Conservation (phyloP, 164 flowering plant species). For the Vitis rotundifolia region DNA sequence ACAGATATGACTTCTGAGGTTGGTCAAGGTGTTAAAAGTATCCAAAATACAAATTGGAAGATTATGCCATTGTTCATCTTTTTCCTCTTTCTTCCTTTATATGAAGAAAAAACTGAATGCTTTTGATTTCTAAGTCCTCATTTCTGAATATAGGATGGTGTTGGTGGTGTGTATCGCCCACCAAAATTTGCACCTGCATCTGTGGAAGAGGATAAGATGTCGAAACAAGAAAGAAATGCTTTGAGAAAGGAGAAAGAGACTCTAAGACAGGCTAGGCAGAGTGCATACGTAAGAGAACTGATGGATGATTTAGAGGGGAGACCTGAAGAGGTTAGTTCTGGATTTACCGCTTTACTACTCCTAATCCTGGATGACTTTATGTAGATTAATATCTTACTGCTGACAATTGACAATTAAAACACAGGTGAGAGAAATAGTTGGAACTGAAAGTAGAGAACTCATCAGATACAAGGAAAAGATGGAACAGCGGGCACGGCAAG, state of each 20-base stretch:
- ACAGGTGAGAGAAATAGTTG: slow-evolving; percentile 63
- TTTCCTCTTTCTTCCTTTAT: too few relatives aligned
- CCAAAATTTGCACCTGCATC: slow-evolving; percentile 78
- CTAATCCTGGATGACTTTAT: neutral
- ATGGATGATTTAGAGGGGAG: slow-evolving; percentile 71
- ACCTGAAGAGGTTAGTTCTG: slow-evolving; percentile 84
- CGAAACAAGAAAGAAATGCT: slow-evolving; percentile 65
- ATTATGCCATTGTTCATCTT: too few relatives aligned
- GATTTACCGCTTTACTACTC: neutral
- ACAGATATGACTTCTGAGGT: slow-evolving; percentile 31
- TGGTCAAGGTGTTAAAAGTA: too few relatives aligned
- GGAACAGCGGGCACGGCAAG: slow-evolving; percentile 61
- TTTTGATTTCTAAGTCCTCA: too few relatives aligned
- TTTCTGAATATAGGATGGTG: slow-evolving; percentile 44
- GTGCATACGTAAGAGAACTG: slow-evolving; percentile 54
- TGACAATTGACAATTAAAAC: slow-evolving; percentile 5
- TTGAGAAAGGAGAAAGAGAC: slow-evolving; percentile 55
- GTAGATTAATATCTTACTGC: neutral
- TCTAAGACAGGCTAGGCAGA: slow-evolving; percentile 48
- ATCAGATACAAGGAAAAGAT: slow-evolving; percentile 42
- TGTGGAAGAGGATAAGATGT: slow-evolving; percentile 74
- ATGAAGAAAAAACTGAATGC: too few relatives aligned
- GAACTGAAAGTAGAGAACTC: slow-evolving; percentile 67
- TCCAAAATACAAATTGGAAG: too few relatives aligned
- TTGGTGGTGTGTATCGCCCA: slow-evolving; percentile 52